Evolutionary conservation across 441 rosid genomes (phyloP).

Genomic region (Hura crepitans): DNA sequence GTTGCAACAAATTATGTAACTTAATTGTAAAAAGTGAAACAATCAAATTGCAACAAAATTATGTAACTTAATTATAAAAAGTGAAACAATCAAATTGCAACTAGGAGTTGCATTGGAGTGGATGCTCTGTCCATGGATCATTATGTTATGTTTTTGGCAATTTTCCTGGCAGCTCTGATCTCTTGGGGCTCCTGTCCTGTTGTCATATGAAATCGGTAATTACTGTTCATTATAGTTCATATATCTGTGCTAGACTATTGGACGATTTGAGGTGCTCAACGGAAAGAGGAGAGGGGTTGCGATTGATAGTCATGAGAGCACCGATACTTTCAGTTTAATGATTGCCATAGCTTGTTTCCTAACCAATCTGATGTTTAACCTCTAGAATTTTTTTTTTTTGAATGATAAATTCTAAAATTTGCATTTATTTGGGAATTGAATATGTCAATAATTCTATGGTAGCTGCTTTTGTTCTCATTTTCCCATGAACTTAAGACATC

Average conservation of each 20-base stretch:
- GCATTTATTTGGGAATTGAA: not conserved
- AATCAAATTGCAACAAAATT: no score
- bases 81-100: not conserved
- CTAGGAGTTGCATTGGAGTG: not conserved
- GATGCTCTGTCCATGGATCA: not conserved
- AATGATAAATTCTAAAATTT: not conserved
- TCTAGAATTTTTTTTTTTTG: not conserved
- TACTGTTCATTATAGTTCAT: not conserved
- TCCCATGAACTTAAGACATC: no score
- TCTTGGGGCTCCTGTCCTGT: not conserved
- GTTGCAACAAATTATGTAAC: not conserved
- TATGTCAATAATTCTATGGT: not conserved
- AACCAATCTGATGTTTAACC: not conserved
- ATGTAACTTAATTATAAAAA: no score
- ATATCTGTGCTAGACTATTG: not conserved
- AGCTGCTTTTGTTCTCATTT: not conserved
- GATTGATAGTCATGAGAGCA: no score
- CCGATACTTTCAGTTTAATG: no score
- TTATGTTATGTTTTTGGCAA: not conserved
- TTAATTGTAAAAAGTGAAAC: not conserved
- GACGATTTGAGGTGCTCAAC: not conserved
- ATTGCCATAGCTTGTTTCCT: not conserved
- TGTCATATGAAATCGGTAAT: not conserved
- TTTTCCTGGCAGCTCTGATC: not conserved
- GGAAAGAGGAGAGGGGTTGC: not conserved